A percentile compares a stretch with the other conserved stretches of the same genome.
phyloP scores from a whole-genome alignment of 176 grass and related monocot genomes.

The Eleusine coracana region DNA sequence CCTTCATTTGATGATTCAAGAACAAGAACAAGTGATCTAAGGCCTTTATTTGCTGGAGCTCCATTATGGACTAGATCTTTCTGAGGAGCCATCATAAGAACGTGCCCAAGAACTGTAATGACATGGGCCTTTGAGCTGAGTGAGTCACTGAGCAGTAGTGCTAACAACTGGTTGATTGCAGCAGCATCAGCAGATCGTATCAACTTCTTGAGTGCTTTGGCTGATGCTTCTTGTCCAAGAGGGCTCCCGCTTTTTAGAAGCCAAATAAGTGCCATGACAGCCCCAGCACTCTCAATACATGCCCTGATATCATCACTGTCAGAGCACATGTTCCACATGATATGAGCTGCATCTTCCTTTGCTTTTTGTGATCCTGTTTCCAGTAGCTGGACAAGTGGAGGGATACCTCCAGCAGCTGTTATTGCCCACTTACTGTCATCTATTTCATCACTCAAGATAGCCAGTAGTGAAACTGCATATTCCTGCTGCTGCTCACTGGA shows the following conservation, averaged over 20 bases:
- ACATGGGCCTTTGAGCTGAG: conserved; percentile 72
- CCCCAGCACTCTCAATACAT: conserved; percentile 91
- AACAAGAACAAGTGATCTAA: conserved; percentile 76
- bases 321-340: conserved; percentile 88
- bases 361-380: conserved; percentile 90
- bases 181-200: conserved; percentile 77
- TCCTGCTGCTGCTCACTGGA: conserved; percentile 96
- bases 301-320: conserved; percentile 95
- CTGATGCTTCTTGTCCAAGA: conserved; percentile 80
- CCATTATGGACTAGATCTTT: conserved; percentile 79
- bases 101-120: conserved; percentile 90
- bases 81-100: conserved; percentile 78
- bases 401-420: conserved; percentile 96
- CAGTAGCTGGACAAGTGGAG: conserved; percentile 85
- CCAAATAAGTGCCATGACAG: conserved; percentile 82
- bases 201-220: conserved; percentile 84
- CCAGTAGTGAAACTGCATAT: conserved; percentile 85
- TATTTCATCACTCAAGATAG: conserved; percentile 90
- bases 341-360: conserved; percentile 86
- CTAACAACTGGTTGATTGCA: conserved; percentile 92
- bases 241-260: conserved; percentile 74
- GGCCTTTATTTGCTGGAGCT: conserved; percentile 81
- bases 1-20: conserved; percentile 86
- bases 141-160: conserved; percentile 72
- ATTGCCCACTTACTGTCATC: conserved; percentile 98